Evolutionary conservation across 73 alveolate genomes (phyloP).

Genomic region (Paramecium tetraurelia): DNA sequence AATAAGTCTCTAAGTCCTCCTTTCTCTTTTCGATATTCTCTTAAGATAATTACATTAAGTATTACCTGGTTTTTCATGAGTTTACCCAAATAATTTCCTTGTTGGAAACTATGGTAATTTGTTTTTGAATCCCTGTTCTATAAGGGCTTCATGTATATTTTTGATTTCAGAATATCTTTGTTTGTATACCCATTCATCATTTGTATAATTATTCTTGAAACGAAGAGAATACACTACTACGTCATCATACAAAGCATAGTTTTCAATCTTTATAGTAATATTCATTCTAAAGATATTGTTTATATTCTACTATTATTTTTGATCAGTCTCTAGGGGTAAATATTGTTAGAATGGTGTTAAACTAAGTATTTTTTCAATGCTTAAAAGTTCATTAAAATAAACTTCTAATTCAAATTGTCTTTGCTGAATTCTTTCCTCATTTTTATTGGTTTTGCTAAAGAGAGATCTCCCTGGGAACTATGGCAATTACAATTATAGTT

Average conservation of each 20-base stretch:
- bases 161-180: slow-evolving; percentile 26
- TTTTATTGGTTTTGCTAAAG: background rate
- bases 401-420: background rate
- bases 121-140: background rate
- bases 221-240: background rate
- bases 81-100: slow-evolving; percentile 32
- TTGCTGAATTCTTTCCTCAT: background rate
- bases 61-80: slow-evolving; percentile 37
- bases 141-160: slow-evolving; percentile 14
- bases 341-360: slow-evolving; percentile 1
- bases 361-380: background rate
- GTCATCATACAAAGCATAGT: slow-evolving; percentile 2
- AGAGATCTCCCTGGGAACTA: background rate
- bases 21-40: background rate
- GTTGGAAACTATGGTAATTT: slow-evolving; percentile 7
- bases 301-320: background rate
- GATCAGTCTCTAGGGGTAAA: background rate
- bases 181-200: slow-evolving; percentile 12
- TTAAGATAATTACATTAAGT: background rate
- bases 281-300: background rate
- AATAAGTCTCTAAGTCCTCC: background rate
- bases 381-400: slow-evolving; percentile 2
- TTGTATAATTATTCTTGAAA: background rate
- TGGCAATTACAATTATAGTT: slow-evolving; percentile 5
- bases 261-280: background rate